These are phyloP conservation scores for Leishmania mexicana DNA, from an alignment of 208 protist species.

Conservation along the genomic window DNA sequence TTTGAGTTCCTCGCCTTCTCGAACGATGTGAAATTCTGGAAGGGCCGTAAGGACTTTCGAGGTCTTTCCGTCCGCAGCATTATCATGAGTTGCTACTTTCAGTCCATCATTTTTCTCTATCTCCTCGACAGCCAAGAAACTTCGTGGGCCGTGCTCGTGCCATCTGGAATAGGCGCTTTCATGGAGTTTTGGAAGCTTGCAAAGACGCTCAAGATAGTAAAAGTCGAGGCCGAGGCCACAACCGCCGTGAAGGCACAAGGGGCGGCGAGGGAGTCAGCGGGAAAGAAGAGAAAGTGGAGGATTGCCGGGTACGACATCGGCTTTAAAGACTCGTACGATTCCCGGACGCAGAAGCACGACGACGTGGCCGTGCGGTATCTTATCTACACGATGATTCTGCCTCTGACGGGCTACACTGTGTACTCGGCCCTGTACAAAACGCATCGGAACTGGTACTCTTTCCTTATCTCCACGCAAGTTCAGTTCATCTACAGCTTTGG, in stretches of 20 bases:
- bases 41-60: slow-evolving; percentile 92
- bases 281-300: slow-evolving; percentile 6
- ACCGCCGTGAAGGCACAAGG: not conserved
- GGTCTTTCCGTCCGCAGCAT: slow-evolving; percentile 96
- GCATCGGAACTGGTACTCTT: slow-evolving; percentile 96
- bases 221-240: slow-evolving; percentile 7
- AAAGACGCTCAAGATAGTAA: slow-evolving; percentile 63
- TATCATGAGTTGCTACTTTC: slow-evolving; percentile 93
- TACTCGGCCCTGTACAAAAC: slow-evolving; percentile 95
- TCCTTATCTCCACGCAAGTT: slow-evolving; percentile 85
- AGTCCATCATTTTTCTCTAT: slow-evolving; percentile 98
- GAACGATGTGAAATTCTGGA: slow-evolving; percentile 94
- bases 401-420: slow-evolving; percentile 93
- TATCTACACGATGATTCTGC: slow-evolving; percentile 91
- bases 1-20: slow-evolving; percentile 99
- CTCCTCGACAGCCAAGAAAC: slow-evolving; percentile 96
- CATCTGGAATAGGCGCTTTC: slow-evolving; percentile 83
- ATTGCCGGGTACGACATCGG: slow-evolving; percentile 44
- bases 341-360: slow-evolving; percentile 88
- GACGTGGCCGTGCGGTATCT: slow-evolving; percentile 95
- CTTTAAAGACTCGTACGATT: slow-evolving; percentile 75
- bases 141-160: slow-evolving; percentile 93
- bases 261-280: not conserved
- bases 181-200: slow-evolving; percentile 98
- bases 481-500: slow-evolving; percentile 94